Percentiles rank a stretch among this genome's conserved stretches.
These are phyloP conservation scores for Apiospora arundinis DNA, from an alignment of 2,329 filamentous ascomycete genomes.

Conservation along the genomic window DNA sequence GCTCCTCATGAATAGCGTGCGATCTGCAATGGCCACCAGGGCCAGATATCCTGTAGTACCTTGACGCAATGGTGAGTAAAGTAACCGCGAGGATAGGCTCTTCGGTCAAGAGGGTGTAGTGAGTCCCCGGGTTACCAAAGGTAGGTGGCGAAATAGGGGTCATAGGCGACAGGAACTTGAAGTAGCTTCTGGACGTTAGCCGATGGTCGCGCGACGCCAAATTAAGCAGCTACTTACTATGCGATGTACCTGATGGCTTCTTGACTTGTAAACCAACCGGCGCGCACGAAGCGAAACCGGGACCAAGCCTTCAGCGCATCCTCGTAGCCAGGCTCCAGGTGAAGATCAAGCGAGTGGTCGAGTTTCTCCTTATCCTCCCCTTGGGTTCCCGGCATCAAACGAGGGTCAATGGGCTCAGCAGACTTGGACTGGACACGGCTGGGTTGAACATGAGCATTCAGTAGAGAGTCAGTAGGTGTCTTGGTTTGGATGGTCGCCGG, in stretches of 20 bases:
- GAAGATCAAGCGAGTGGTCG: constrained; percentile 53
- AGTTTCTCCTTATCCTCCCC: constrained; percentile 41
- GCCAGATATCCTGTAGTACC: constrained; percentile 81
- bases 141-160: constrained; percentile 94
- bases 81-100: constrained; percentile 94
- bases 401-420: constrained; percentile 41
- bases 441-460: constrained; percentile 31
- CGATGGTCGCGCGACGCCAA: background rate
- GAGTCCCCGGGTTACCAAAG: constrained; percentile 81
- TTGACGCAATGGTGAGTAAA: constrained; percentile 86
- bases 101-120: constrained; percentile 80
- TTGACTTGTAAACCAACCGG: constrained; percentile 93
- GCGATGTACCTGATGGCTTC: constrained; percentile 94
- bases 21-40: constrained; percentile 83
- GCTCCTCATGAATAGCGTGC: constrained; percentile 90
- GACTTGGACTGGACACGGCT: constrained; percentile 35
- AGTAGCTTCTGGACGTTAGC: constrained; percentile 66
- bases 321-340: constrained; percentile 61
- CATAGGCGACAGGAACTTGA: constrained; percentile 86
- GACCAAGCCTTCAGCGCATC: constrained; percentile 88
- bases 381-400: constrained; percentile 35
- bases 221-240: constrained; percentile 65
- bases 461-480: constrained; percentile 29
- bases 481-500: constrained; percentile 33
- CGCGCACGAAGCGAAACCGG: constrained; percentile 90